Evolutionary conservation across 306 rosid genomes (phyloP).

Genomic region (Mimosa pudica): DNA sequence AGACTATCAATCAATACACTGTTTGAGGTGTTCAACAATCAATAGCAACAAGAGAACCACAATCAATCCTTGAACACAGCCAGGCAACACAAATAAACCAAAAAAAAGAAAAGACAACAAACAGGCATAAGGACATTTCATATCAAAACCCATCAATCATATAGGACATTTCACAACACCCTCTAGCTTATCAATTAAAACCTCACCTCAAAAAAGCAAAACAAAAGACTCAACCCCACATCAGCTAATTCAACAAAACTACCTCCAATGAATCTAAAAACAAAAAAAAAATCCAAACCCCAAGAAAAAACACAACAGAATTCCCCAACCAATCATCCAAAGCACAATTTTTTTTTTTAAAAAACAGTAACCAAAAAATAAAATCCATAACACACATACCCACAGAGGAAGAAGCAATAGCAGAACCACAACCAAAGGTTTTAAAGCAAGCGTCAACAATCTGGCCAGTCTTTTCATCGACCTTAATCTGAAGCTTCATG

Average conservation of each 20-base stretch:
- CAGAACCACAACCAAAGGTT: conserved; percentile 93
- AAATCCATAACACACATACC: conserved; percentile 51
- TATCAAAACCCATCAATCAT: no score
- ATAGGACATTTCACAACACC: not conserved
- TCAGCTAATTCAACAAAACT: not conserved
- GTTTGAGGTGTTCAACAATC: no score
- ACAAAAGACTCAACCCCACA: no score
- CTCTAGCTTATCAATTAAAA: not conserved
- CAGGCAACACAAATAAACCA: no score
- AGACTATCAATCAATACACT: no score
- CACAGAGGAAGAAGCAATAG: conserved; percentile 89
- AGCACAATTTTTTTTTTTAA: no score
- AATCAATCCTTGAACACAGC: no score
- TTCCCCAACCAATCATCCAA: no score
- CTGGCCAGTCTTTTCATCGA: conserved; percentile 74
- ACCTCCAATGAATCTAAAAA: not conserved
- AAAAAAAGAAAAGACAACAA: no score
- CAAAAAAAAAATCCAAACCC: not conserved
- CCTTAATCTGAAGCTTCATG: conserved; percentile 93
- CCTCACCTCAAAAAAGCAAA: not conserved
- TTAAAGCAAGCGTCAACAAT: conserved; percentile 86
- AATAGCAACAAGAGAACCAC: no score
- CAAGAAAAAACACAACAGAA: not conserved
- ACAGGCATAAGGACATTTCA: no score
- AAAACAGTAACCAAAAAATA: no score